A percentile compares a stretch with the other conserved stretches of the same genome.
phyloP scores from a whole-genome alignment of 352 stramenopile species.

The Salisapilia sapeloensis region DNA sequence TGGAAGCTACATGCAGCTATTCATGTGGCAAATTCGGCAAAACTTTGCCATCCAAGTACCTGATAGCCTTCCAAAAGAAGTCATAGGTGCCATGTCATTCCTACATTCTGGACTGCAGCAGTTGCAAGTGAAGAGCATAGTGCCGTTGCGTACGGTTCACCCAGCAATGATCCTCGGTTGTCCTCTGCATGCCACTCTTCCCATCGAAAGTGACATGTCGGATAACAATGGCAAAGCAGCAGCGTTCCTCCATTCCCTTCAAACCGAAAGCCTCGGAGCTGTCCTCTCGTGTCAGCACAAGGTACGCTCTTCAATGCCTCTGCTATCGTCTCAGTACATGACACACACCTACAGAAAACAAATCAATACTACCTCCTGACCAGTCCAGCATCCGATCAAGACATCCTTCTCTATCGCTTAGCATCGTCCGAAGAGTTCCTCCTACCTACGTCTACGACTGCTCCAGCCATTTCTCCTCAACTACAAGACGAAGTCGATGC shows the following conservation, averaged over 20 bases:
- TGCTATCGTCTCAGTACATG: too few relatives aligned
- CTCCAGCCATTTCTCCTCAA: neutral
- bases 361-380: neutral
- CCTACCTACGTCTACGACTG: conserved; percentile 1
- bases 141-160: conserved; percentile 15
- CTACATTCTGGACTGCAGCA: conserved; percentile 9
- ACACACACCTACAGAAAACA: too few relatives aligned
- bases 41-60: conserved; percentile 4
- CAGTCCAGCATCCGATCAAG: neutral
- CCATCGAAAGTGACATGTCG: neutral
- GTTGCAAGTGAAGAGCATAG: conserved; percentile 3
- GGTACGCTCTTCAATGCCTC: too few relatives aligned
- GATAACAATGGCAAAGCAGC: conserved; percentile 3
- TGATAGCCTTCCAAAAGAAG: neutral
- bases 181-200: conserved; percentile 9
- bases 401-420: conserved; percentile 14
- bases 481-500: neutral
- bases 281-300: conserved; percentile 4
- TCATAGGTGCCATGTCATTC: conserved; percentile 3
- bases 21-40: conserved; percentile 7
- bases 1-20: conserved; percentile 1
- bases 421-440: conserved; percentile 17
- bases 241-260: conserved; percentile 5
- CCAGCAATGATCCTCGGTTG: conserved; percentile 15
- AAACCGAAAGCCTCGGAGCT: conserved; percentile 2